Evolutionary conservation across 176 grass and related monocot genomes (phyloP).

Genomic region (Cenchrus purpureus): DNA sequence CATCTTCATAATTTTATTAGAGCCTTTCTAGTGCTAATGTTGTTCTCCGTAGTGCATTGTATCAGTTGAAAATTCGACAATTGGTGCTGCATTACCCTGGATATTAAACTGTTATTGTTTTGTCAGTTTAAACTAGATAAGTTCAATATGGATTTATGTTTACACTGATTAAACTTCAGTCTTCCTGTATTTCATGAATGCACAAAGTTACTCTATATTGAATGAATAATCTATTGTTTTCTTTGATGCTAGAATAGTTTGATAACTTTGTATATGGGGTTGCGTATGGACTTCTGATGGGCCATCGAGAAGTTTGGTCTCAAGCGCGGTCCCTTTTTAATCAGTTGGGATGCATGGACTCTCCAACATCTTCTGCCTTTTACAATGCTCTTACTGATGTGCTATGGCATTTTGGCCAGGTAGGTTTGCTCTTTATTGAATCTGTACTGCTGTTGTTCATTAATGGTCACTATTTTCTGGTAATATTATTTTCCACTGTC

Average conservation of each 20-base stretch:
- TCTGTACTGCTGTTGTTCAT: slow-evolving; percentile 12
- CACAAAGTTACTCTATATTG: background rate
- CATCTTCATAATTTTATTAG: slow-evolving; percentile 28
- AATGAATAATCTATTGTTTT: background rate
- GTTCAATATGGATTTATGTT: background rate
- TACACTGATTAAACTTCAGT: slow-evolving; percentile 7
- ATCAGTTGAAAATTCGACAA: slow-evolving; percentile 1
- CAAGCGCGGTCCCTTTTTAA: slow-evolving; percentile 77
- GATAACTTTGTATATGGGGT: slow-evolving; percentile 95
- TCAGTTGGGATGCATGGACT: slow-evolving; percentile 82
- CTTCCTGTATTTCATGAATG: background rate
- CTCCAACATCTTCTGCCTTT: slow-evolving; percentile 92
- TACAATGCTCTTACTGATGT: slow-evolving; percentile 99
- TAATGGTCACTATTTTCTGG: background rate
- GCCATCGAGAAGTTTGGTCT: slow-evolving; percentile 76
- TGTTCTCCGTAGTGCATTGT: slow-evolving; percentile 1
- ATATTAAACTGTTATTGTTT: background rate
- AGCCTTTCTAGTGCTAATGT: slow-evolving; percentile 5
- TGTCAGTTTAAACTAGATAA: background rate
- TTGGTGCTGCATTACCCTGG: background rate
- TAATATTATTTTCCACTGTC: slow-evolving; percentile 11
- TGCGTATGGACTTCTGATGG: slow-evolving; percentile 89
- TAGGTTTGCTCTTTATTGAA: slow-evolving; percentile 40
- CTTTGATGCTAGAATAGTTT: slow-evolving; percentile 43
- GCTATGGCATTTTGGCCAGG: slow-evolving; percentile 99